A percentile compares a stretch with the other conserved stretches of the same genome.
These are phyloP conservation scores for Clonostachys sp. DNA, from an alignment of 2,329 filamentous ascomycete genomes.

Conservation along the genomic window DNA sequence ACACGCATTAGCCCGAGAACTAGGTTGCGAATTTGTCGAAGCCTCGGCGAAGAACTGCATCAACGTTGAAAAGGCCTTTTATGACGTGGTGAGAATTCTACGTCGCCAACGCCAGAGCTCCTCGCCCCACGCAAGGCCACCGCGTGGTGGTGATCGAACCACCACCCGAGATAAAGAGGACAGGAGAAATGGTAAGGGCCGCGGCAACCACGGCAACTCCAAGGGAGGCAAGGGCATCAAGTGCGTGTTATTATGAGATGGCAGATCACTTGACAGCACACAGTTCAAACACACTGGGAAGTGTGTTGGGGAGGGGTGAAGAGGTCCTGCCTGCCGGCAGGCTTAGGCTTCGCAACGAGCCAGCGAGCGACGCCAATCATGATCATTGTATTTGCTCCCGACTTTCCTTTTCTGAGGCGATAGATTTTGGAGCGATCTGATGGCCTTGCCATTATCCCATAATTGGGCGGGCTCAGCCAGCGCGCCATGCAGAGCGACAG, in stretches of 20 bases:
- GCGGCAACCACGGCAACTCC: constrained; percentile 25
- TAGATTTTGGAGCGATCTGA: no score
- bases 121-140: no score
- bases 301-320: neutral
- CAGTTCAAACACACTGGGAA: neutral
- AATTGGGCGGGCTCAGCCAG: no score
- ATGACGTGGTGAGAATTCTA: constrained; percentile 90
- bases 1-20: constrained; percentile 81
- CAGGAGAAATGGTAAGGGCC: no score
- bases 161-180: no score
- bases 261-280: neutral
- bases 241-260: constrained; percentile 33
- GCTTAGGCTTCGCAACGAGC: no score
- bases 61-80: constrained; percentile 98
- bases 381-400: no score
- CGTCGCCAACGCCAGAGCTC: constrained; percentile 67
- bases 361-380: no score
- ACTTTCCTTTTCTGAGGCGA: no score
- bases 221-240: constrained; percentile 27
- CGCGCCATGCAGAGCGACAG: no score
- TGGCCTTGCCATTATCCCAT: no score
- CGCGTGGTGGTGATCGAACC: no score
- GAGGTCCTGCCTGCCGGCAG: neutral
- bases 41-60: constrained; percentile 97
- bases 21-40: constrained; percentile 95